Evolutionary conservation across 768 basidiomycete genomes (phyloP), one percentile per base, ranked within the genome.

Genomic region (Russula lepida): DNA sequence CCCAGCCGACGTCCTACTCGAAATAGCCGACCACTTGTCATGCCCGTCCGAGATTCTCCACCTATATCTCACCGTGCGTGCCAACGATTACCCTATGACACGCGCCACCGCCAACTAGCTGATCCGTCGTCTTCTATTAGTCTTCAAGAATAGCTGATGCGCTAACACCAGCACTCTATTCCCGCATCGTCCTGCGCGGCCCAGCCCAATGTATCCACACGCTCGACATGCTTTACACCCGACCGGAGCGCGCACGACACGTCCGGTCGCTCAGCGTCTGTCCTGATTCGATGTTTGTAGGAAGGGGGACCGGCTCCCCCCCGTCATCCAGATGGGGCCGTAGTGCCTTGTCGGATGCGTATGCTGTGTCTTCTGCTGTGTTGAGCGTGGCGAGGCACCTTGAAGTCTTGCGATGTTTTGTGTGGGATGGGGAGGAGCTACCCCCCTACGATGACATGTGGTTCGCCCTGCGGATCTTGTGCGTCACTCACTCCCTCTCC

Each of bases 391-490:
- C 79, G 43, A 73, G 67, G 66, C 70, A 73, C 50, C 71, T 90
- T 46, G 88, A 89, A 50, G 85, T 84, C 21, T 77, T 91, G 43
- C 73, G 76, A 30, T 81, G 75, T 13, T 90, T 90, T 67, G 72
- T 80, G 37, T 91, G 88, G 88, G 84, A 84, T 62, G 85, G 81
- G 4, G 85, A 87, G 69, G 71, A 75, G 8, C 74, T 83, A 35
- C 81, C 84, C 17, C 79, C 78, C 35, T 73, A 81, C 63, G 88
- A 89, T 61, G 83, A 85, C 63, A 86, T 91, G 84, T 91, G 88
- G 88, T 80, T 86, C 62, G 81, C 84, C 47, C 74, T 91, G 66
- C 81, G 86, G 39, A 72, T 81, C 56, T 83, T 81, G 88, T 90
- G 66, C 68, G 80, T 69, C 23, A 11, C 27, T 33, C 12, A 37